phyloP scores from a whole-genome alignment of 2,329 filamentous ascomycete genomes.

The Epichloe gansuensis region DNA sequence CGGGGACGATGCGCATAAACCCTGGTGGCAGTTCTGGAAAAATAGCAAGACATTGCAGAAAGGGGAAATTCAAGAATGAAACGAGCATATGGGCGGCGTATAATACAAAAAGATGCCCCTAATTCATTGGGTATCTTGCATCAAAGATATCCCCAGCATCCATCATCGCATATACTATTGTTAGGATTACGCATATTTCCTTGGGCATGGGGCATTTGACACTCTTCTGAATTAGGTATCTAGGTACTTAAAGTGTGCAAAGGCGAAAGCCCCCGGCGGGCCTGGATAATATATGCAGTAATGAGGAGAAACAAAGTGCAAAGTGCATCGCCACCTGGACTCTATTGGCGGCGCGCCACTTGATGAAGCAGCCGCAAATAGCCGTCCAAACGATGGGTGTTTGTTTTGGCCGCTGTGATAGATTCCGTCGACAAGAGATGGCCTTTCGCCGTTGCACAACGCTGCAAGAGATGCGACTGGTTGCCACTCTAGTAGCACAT shows the following conservation, averaged over 20 bases:
- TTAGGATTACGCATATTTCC: neutral
- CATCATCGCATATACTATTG: neutral
- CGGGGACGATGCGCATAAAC: constrained; percentile 19
- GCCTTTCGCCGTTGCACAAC: too few species aligned
- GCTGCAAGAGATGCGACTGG: too few species aligned
- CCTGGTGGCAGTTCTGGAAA: constrained; percentile 53
- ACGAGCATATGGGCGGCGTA: neutral
- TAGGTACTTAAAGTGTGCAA: too few species aligned
- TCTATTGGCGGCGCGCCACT: too few species aligned
- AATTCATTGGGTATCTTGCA: neutral
- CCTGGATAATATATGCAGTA: neutral
- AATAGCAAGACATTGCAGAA: neutral
- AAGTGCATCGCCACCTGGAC: neutral
- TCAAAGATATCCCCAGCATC: neutral
- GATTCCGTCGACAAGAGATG: too few species aligned
- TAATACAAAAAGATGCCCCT: neutral
- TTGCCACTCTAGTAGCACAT: too few species aligned
- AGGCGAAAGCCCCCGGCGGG: neutral
- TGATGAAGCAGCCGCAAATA: too few species aligned
- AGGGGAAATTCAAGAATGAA: neutral
- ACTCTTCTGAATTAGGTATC: too few species aligned
- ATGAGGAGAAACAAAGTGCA: neutral
- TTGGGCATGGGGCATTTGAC: neutral
- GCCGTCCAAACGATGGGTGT: too few species aligned
- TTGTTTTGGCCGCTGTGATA: too few species aligned